Base-by-base conservation (phyloP, 2,329 filamentous ascomycete species). In the Byssoonygena ceratinophila region DNA sequence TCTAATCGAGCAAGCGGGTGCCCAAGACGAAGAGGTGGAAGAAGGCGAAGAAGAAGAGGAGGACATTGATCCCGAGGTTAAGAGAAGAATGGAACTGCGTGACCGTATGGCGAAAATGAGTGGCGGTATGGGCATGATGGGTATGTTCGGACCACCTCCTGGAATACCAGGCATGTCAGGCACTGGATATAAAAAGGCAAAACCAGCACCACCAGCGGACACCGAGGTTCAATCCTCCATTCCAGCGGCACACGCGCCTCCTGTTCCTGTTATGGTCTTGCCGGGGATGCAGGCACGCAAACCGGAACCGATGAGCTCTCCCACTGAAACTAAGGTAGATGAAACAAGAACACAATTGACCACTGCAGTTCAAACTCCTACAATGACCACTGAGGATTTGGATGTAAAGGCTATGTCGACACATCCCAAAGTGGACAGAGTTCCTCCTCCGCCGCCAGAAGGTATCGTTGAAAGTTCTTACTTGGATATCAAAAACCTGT, bases 31-130 rank as follows among this genome's bases (percentile, higher is more conserved):
- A 44, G 12, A 71, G 3, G 73, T 76, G 40, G 72, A 68, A 31
- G 67, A 65, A n/a, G 66, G 77, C 2, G 80, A 78, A 9, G 80
- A 80, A 2, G 85, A 88, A 29, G 87, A 90, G 45, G 86, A 90
- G 25, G 87, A 94, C 14, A 75, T 94, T 48, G 90, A 97, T 62
- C 88, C 89, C 0, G 92, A 98, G 66, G 77, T 87, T 20, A 83
- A 81, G 59, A 84, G 90, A 49, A 86, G 84, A 65, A 83, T 95
- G 70, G 91, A 96, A 66, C 76, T 98, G 29, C 82, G 92, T 55
- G 89, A 92, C 56, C 82, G 92, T 61, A 98, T 98, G 88, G 92
- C 92, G 43, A 96, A 95, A 71, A 92, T 98, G 85, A 94, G 91
- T 60, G 91, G 91, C 52, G 91, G 91, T 20, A 95, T 95, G 87